Base-by-base conservation (phyloP, 202 grass and related monocot genomes). In the Brachypodium distachyon region DNA sequence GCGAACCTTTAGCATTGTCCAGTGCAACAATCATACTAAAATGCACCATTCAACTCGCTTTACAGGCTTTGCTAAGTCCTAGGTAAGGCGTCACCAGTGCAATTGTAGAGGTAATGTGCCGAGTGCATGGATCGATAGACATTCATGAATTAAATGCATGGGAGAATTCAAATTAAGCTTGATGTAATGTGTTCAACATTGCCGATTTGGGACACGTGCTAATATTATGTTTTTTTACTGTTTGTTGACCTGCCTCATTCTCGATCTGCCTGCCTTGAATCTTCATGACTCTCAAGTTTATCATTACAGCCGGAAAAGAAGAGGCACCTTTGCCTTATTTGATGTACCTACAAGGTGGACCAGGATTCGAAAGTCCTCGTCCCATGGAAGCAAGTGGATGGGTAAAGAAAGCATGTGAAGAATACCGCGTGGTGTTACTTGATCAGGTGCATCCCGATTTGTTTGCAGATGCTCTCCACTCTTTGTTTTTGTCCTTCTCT, bases 351-450 rank as follows among this genome's bases (percentile, higher is more conserved):
- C 95, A 98, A 94, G 95, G 95, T 4, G 95, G 95, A 0, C 95
- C 95, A 68, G 95, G 95, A 77, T 98, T 88, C 34, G 91, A 98
- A 82, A 88, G 91, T 62, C 95, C 91, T 3, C 79, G 91, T 4
- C 91, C 89, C 29, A 83, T 10, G 0, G 95, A 98, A 72, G 84
- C 91, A 50, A 73, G 89, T 81, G 95, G 89, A 65, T 98, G 95
- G 95, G 42, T 98, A 18, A 98, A 94, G 82, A 94, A 91, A 77
- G 91, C 91, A 46, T 94, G 87, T 53, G 91, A 98, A 88, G 89
- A 89, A 16, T 82, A 92, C 50, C 87, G 89, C 7, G 82, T 97
- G 65, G 49, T 97, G 17, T 83, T 97, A 71, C 86, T 94, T 16
- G 94, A 94, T 84, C 94, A 97, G 91, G 94, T 78, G 54, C n/a